Base-by-base conservation (phyloP, 2,329 filamentous ascomycete species). In the Endoconidiophora laricicola region DNA sequence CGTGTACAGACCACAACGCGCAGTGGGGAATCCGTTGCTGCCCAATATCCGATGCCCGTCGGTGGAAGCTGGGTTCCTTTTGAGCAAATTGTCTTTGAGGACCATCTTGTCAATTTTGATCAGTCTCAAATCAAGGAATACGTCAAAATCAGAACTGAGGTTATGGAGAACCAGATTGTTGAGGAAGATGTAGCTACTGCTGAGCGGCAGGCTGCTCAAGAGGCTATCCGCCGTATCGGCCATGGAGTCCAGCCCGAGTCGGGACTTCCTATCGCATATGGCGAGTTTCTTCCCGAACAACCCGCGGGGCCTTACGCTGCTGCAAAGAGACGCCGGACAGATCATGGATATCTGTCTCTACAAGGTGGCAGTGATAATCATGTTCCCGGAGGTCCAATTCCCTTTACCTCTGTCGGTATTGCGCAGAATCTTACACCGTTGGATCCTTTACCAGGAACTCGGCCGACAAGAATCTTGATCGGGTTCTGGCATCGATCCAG, bases 41-140 rank as follows among this genome's bases (percentile, higher is more conserved):
- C 65, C 39, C 63, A 67, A 24, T 68, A 68, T 58, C 64, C 73
- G 29, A 69, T 73, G 2, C 76, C 75, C 0, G 73, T 75, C 1
- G 76, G 76, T 20, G 76, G 74, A 48, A 78, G 74, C 58, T 80
- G 76, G 76, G 74, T 79, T 22, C 79, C 75, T 0, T 79, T 79
- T 56, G 72, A 78, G 52, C 67, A 73, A 18, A 68, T 79, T 26
- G 69, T 77, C 20, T 79, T 80, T 56, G 70, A 73, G 2, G 60
- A 69, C 6, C 74, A 78, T 52, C 69, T 81, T 0, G 63, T 73
- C 12, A 69, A 69, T 2, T 62, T 78, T 3, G 70, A 74, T 47
- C 70, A 78, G 44, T 67, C 71, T 24, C 69, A 77, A 29, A 61
- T 81, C 29, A 80, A 80, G 57, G 76, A 80, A 57, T 81, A 76